phyloP scores from a whole-genome alignment of 352 stramenopile genomes.

The Phytophthora tentaculata region DNA sequence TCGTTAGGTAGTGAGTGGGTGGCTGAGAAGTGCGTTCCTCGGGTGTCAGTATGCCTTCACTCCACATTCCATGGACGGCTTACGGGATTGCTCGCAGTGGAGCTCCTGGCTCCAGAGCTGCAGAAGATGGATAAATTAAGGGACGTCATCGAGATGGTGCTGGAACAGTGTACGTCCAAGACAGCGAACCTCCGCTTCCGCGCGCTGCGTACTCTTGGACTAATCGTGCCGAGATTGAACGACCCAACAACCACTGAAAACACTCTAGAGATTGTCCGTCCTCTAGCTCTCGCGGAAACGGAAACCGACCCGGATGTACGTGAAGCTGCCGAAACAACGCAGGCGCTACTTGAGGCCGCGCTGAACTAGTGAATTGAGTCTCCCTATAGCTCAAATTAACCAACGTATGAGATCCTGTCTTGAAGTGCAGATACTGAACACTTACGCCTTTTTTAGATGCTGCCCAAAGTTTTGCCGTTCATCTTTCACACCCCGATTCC shows the following conservation, averaged over 20 bases:
- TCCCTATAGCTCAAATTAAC: conserved; percentile 32
- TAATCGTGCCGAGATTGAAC: conserved; percentile 74
- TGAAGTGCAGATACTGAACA: conserved; percentile 16
- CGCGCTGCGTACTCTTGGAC: conserved; percentile 68
- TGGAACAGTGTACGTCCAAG: conserved; percentile 80
- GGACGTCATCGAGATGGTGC: conserved; percentile 66
- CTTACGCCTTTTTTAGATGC: conserved; percentile 24
- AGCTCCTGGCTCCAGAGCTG: conserved; percentile 66
- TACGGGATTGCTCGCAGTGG: conserved; percentile 72
- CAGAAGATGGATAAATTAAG: conserved; percentile 75
- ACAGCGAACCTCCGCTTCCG: conserved; percentile 86
- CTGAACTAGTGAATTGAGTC: conserved; percentile 48
- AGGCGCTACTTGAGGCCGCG: conserved; percentile 54
- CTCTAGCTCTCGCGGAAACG: conserved; percentile 61
- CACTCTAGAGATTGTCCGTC: conserved; percentile 80
- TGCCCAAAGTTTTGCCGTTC: not conserved
- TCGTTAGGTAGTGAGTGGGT: conserved; percentile 85
- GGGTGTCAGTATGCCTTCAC: conserved; percentile 66
- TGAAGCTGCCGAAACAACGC: conserved; percentile 69
- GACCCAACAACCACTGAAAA: conserved; percentile 67
- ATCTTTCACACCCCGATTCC: not conserved
- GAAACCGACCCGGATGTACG: conserved; percentile 79
- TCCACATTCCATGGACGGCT: conserved; percentile 78
- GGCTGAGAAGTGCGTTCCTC: conserved; percentile 66
- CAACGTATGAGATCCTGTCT: conserved; percentile 24